Evolutionary conservation across 2,329 filamentous ascomycete species (phyloP).

Genomic region (Claviceps lovelessii): DNA sequence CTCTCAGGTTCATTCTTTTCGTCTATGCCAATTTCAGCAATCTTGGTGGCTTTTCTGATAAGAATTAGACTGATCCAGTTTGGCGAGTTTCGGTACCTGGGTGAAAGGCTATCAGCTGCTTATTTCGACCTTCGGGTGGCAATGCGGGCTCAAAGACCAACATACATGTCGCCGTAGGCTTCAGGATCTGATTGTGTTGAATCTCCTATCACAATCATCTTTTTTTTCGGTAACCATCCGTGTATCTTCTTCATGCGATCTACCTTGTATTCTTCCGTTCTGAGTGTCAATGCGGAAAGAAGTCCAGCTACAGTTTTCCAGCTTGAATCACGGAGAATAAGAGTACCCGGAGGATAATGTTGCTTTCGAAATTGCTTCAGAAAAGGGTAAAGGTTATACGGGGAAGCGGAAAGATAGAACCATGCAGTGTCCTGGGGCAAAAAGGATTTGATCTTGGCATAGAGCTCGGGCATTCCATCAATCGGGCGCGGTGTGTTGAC

Average conservation of each 20-base stretch:
- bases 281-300: conserved; percentile 62
- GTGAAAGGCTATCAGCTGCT: conserved; percentile 2
- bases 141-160: conserved; percentile 7
- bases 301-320: conserved; percentile 77
- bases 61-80: conserved; percentile 73
- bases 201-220: conserved; percentile 76
- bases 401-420: conserved; percentile 89
- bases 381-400: conserved; percentile 88
- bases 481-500: conserved; percentile 58
- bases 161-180: conserved; percentile 67
- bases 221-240: conserved; percentile 61
- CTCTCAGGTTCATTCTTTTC: conserved; percentile 59
- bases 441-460: conserved; percentile 45
- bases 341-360: conserved; percentile 61
- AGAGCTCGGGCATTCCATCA: conserved; percentile 72
- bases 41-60: conserved; percentile 69
- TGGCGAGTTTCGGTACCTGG: conserved; percentile 46
- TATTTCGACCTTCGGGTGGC: not conserved
- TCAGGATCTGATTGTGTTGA: conserved; percentile 87
- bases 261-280: conserved; percentile 76
- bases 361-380: conserved; percentile 57
- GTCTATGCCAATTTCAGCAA: conserved; percentile 53
- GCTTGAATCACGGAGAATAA: conserved; percentile 71
- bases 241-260: conserved; percentile 66
- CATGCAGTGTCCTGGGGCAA: conserved; percentile 51